Evolutionary conservation across 2,329 filamentous ascomycete genomes (phyloP), one percentile per base, ranked within the genome.

Genomic region (Myotisia sp.): DNA sequence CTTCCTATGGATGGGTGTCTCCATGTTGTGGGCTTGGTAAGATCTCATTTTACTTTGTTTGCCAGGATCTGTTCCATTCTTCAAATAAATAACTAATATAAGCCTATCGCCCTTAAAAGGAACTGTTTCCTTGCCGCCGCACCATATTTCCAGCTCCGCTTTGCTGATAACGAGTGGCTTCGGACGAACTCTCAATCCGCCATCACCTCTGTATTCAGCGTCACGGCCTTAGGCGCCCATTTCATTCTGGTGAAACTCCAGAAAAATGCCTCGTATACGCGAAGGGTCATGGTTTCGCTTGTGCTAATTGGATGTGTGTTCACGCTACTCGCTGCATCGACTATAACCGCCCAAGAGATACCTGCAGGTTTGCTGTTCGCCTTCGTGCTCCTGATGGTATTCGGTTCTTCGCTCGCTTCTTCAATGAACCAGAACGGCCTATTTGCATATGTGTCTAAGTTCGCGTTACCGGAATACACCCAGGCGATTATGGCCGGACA

Each of bases 121-220:
- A 95, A 95, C 64, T 94, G 94, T 87, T 94, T 95, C 57, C 73
- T 95, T 46, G 87, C 90, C 29, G 85, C 87, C 6, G 83, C 84
- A 2, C 84, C 87, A 3, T 95, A 95, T 64, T 94, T 95, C 60
- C 76, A 86, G 50, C 68, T 66, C 32, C 83, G 87, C 46, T 92
- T 95, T 56, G 62, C 69, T 29, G 66, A 68, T 40, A 73, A 77
- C 52, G 61, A 72, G 35, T 80, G 74, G 67, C 76, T 92, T 37
- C 67, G 77, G 22, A 67, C 73, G 42, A 82, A 85, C 63, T 95
- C 92, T 62, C 87, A 94, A 55, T 79, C 87, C 7, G 76, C 82
- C 38, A 87, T 95, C 52, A 70, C 92, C 38, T 81, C 84, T 21
- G 78, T 92, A 18, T 90, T 81, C 33, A 92, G 84, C 2, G 55